Evolutionary conservation across 805 yeast genomes (phyloP), one percentile per base, ranked within the genome.

Genomic region (Maudiozyma serrabonitensis): DNA sequence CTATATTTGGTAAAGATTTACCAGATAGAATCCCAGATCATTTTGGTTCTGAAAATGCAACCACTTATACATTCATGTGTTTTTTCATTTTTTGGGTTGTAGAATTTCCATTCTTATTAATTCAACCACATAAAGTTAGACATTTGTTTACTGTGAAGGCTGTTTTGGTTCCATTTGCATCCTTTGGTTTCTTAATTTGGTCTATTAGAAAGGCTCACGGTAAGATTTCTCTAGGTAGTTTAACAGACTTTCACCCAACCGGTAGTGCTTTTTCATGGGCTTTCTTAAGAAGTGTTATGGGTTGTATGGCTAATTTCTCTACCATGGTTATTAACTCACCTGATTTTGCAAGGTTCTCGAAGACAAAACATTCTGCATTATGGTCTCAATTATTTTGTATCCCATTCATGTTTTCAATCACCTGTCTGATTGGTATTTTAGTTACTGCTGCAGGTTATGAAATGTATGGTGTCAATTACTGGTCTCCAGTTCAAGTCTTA

Each of bases 61-160:
- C 89, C 9, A 79, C 91, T 1, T 85, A 82, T 64, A 78, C 79
- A 49, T 83, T 87, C 66, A 71, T 88, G 63, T 71, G 82, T 26
- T 88, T 86, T 66, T 87, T 90, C 69, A 68, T 89, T 46, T 89
- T 84, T 67, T 89, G 95, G 89, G 69, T 86, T 11, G 74, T 76
- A 50, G 82, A 87, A 46, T 73, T 88, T 51, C 96, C 96, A 5
- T 82, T 84, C 54, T 75, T 89, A 54, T 84, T 85, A 75, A 76
- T 87, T 59, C 83, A 82, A 47, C 95, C 95, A 15, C 95, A 89
- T 59, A 75, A 77, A 49, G 79, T 89, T 50, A 79, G 95, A 61
- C 91, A 87, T 67, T 73, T 89, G 56, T 89, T 88, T 71, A 84
- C 95, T 0, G 78, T 81, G 49, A 89, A 89, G 65, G 86, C 95